Evolutionary conservation across 768 basidiomycete species (phyloP).

Genomic region (Xerocomellus dryophilus): DNA sequence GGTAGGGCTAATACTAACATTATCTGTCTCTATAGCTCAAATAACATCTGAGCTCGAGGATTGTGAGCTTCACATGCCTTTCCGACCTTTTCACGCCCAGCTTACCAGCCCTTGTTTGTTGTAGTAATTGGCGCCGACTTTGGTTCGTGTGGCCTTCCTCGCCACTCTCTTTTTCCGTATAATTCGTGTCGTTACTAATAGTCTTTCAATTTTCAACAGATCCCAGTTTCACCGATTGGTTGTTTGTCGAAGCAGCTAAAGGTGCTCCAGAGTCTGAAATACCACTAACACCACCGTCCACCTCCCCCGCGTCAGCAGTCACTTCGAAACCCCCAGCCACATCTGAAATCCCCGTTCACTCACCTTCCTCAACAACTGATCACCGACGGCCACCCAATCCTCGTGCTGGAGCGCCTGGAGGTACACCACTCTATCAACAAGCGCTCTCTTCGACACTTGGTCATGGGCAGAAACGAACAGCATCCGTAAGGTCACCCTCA

Average conservation of each 20-base stretch:
- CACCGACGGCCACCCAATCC: constrained; percentile 41
- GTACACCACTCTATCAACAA: constrained; percentile 62
- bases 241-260: constrained; percentile 78
- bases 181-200: constrained; percentile 3
- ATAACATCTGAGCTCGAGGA: constrained; percentile 88
- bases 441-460: constrained; percentile 61
- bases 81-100: not conserved
- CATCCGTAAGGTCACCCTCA: constrained; percentile 61
- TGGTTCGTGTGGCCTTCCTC: constrained; percentile 43
- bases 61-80: constrained; percentile 39
- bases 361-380: constrained; percentile 16
- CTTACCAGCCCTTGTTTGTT: constrained; percentile 11
- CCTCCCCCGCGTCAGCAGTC: constrained; percentile 25
- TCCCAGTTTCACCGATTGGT: constrained; percentile 81
- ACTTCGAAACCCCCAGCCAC: constrained; percentile 28
- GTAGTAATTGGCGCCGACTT: constrained; percentile 78
- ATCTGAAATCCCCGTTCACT: constrained; percentile 26
- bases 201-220: constrained; percentile 43
- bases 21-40: constrained; percentile 51
- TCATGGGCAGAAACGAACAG: constrained; percentile 57
- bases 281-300: constrained; percentile 32
- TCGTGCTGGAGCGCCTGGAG: constrained; percentile 37
- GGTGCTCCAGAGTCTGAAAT: constrained; percentile 55
- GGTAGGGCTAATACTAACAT: constrained; percentile 1
- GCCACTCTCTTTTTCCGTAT: not conserved